Evolutionary conservation across 78 protist species (phyloP).

Genomic region (Polysphondylium violaceum): DNA sequence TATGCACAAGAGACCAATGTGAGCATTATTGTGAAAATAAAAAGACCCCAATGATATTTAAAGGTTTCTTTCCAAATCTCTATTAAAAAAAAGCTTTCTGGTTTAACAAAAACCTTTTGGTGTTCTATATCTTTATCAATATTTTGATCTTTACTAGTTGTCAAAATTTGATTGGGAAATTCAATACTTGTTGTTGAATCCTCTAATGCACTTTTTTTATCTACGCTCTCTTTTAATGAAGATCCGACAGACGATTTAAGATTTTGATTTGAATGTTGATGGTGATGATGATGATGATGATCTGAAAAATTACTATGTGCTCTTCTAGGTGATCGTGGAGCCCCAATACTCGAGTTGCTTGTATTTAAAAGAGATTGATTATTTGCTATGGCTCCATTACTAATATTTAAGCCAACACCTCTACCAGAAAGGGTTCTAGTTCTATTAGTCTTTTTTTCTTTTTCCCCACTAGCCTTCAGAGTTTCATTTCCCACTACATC

Average conservation of each 20-base stretch:
- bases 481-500: no score
- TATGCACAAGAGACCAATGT: constrained; percentile 11
- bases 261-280: not conserved
- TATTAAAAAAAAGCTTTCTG: constrained; percentile 1
- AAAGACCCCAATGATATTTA: not conserved
- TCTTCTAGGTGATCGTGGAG: no score
- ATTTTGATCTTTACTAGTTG: not conserved
- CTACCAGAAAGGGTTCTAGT: not conserved
- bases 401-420: constrained; percentile 13
- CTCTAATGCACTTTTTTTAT: no score
- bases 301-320: no score
- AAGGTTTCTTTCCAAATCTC: not conserved
- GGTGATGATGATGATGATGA: not conserved
- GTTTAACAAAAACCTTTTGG: constrained; percentile 5
- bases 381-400: no score
- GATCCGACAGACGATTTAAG: no score
- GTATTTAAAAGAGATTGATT: not conserved
- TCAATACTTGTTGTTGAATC: not conserved
- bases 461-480: no score
- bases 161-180: no score
- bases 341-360: not conserved
- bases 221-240: no score
- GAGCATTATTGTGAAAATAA: not conserved
- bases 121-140: not conserved
- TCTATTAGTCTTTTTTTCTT: not conserved